Conservation (phyloP, 306 rosid species). For the Luffa acutangula region DNA sequence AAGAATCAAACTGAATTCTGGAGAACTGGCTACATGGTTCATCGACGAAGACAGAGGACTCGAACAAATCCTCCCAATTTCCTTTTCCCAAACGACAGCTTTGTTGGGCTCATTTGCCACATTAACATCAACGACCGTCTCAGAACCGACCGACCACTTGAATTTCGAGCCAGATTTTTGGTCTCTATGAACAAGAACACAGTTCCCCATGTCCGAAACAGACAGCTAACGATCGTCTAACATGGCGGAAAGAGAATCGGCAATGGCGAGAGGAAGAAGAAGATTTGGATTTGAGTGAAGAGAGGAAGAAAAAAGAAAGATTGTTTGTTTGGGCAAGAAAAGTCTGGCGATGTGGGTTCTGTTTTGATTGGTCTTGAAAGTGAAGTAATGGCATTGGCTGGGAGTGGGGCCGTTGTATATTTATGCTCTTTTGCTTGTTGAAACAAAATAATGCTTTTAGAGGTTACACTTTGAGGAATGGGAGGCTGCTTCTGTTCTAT, state of each 20-base stretch:
- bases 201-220: conserved; percentile 22
- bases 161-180: conserved; percentile 7
- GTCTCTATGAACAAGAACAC: conserved; percentile 17
- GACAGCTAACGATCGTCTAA: background rate
- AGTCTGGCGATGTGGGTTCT: background rate
- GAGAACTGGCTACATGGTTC: conserved; percentile 7
- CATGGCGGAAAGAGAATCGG: background rate
- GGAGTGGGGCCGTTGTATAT: conserved; percentile 13
- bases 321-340: conserved; percentile 11
- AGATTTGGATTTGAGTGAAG: background rate
- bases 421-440: background rate
- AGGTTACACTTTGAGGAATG: background rate
- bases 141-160: conserved; percentile 14
- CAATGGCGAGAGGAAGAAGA: background rate
- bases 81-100: background rate
- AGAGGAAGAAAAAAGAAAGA: background rate
- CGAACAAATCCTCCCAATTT: background rate
- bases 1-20: conserved; percentile 13
- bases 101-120: conserved; percentile 3
- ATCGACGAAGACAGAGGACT: conserved; percentile 3
- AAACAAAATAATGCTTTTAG: background rate
- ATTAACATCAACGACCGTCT: conserved; percentile 10
- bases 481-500: background rate
- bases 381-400: conserved; percentile 24
- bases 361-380: conserved; percentile 32